Conservation (phyloP, 2,329 filamentous ascomycete genomes). For the Helminthosporium solani region DNA sequence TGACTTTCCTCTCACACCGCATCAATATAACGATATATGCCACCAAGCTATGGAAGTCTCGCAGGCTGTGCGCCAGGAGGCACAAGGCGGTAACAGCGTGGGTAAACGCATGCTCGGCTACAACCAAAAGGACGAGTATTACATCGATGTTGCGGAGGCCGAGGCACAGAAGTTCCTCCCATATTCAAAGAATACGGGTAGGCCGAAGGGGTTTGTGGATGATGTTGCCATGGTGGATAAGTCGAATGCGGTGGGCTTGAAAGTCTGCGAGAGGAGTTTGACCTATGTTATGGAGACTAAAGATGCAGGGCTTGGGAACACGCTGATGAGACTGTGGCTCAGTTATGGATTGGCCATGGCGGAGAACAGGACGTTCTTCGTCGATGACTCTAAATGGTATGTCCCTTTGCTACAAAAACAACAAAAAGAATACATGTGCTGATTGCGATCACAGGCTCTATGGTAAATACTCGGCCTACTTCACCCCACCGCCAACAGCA, state of each 20-base stretch:
- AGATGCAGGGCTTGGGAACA: constrained; percentile 75
- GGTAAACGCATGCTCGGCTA: constrained; percentile 49
- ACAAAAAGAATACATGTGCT: neutral
- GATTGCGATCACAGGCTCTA: constrained; percentile 59
- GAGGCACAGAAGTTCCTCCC: constrained; percentile 65
- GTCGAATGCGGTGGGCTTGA: constrained; percentile 34
- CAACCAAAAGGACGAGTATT: constrained; percentile 65
- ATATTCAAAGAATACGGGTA: constrained; percentile 39
- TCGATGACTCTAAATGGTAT: constrained; percentile 77
- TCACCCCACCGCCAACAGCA: constrained; percentile 65
- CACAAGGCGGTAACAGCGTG: constrained; percentile 26
- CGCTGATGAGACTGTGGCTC: constrained; percentile 78
- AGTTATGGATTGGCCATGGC: constrained; percentile 76
- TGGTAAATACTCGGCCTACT: constrained; percentile 71
- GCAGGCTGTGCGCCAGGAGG: constrained; percentile 46
- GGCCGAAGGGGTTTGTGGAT: constrained; percentile 42
- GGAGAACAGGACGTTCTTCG: constrained; percentile 75
- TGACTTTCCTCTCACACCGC: constrained; percentile 65
- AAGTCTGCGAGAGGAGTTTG: constrained; percentile 68
- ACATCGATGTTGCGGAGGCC: constrained; percentile 73
- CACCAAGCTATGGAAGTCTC: constrained; percentile 66
- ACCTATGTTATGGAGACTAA: constrained; percentile 75
- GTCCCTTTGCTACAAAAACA: constrained; percentile 6
- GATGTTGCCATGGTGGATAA: constrained; percentile 34
- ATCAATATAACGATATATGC: constrained; percentile 70